These are phyloP conservation scores for Raphanus hybrid DNA, from an alignment of 441 rosid species.

Conservation along the genomic window DNA sequence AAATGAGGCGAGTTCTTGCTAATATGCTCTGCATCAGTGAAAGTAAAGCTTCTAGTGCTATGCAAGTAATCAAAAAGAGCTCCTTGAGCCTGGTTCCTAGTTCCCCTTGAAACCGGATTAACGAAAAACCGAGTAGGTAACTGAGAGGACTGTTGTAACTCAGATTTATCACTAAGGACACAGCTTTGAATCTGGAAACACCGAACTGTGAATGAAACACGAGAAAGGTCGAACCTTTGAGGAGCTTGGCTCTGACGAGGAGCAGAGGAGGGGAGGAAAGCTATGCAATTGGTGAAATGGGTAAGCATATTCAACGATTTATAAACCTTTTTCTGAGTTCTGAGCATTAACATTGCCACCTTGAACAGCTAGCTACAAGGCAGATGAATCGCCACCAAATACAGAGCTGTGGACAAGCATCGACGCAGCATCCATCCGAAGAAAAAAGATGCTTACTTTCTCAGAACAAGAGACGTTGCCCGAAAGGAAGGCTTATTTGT, in stretches of 20 bases:
- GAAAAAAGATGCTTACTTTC: neutral
- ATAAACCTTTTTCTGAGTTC: slow-evolving; percentile 35
- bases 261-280: slow-evolving; percentile 43
- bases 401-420: slow-evolving; percentile 8
- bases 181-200: slow-evolving; percentile 41
- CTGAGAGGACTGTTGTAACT: slow-evolving; percentile 38
- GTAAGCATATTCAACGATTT: slow-evolving; percentile 46
- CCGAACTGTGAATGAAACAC: slow-evolving; percentile 42
- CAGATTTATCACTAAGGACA: slow-evolving; percentile 33
- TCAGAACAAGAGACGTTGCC: slow-evolving; percentile 5
- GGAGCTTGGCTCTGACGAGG: slow-evolving; percentile 28
- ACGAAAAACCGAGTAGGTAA: slow-evolving; percentile 34
- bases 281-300: slow-evolving; percentile 37
- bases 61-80: slow-evolving; percentile 80
- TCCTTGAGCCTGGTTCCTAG: slow-evolving; percentile 56
- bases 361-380: neutral
- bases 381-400: neutral
- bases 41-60: slow-evolving; percentile 58
- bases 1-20: slow-evolving; percentile 76
- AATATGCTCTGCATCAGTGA: slow-evolving; percentile 78
- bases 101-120: slow-evolving; percentile 48
- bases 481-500: slow-evolving; percentile 2
- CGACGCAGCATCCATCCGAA: neutral
- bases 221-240: slow-evolving; percentile 43
- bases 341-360: slow-evolving; percentile 46